Percentiles rank a stretch among this genome's conserved stretches.
phyloP scores from a whole-genome alignment of 1,284 basidiomycete species.

The Trametes pubescens region DNA sequence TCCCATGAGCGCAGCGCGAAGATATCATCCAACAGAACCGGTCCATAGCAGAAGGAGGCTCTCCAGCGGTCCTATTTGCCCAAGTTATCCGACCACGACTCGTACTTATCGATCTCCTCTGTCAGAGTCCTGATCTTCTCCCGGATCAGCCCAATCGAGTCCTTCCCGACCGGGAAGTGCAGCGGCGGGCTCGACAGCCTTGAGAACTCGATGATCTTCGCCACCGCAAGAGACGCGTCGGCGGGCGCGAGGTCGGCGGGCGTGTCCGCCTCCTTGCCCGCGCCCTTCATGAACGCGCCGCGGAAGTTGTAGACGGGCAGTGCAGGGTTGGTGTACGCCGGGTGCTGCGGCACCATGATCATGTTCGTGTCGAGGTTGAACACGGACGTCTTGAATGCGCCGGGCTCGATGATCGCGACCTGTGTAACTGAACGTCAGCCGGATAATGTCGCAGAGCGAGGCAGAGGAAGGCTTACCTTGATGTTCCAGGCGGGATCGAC shows the following conservation, averaged over 20 bases:
- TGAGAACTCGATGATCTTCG: constrained; percentile 17
- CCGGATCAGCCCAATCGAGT: constrained; percentile 4
- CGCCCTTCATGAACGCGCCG: constrained; percentile 12
- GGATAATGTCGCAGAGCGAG: neutral
- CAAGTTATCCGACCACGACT: constrained; percentile 10
- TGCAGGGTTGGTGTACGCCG: constrained; percentile 23
- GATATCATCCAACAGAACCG: no score
- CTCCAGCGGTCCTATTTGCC: neutral
- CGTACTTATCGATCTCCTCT: constrained; percentile 9
- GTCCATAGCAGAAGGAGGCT: no score
- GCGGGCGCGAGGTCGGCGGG: constrained; percentile 1
- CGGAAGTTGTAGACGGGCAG: constrained; percentile 8
- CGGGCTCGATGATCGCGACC: constrained; percentile 26
- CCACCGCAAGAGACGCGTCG: constrained; percentile 16
- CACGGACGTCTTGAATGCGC: constrained; percentile 23
- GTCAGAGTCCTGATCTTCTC: constrained; percentile 8
- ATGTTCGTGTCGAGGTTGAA: constrained; percentile 11
- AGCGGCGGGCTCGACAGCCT: constrained; percentile 20
- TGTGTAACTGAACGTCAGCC: neutral
- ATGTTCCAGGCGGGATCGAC: constrained; percentile 45
- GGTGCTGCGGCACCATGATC: constrained; percentile 16
- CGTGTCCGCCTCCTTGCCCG: constrained; percentile 16
- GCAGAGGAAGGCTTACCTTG: constrained; percentile 31
- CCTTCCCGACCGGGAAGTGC: constrained; percentile 23
- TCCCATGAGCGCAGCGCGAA: no score